Conservation (phyloP, 2,329 filamentous ascomycete species). For the Verticillium nubilum region DNA sequence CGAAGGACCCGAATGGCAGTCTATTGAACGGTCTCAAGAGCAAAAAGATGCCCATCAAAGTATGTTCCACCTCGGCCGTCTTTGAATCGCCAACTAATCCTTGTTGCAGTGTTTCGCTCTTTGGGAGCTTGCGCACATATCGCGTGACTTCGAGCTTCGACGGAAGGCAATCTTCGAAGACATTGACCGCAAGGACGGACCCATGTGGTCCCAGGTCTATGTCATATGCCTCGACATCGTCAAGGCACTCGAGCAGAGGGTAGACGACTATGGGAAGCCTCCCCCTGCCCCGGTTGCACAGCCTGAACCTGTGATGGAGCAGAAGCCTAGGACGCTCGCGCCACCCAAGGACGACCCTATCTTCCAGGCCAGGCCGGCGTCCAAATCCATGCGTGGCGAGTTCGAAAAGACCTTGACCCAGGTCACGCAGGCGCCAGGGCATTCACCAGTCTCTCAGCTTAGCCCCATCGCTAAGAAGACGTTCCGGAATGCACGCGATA, state of each 20-base stretch:
- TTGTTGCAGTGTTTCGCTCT: conserved; percentile 60
- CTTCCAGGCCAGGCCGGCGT: conserved; percentile 31
- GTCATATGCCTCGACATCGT: conserved; percentile 64
- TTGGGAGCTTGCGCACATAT: conserved; percentile 83
- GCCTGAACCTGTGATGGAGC: conserved; percentile 15
- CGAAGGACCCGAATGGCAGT: conserved; percentile 88
- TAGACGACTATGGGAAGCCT: conserved; percentile 55
- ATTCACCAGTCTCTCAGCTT: conserved; percentile 41
- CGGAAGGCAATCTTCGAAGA: conserved; percentile 81
- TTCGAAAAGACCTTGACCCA: conserved; percentile 40
- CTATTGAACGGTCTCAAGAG: conserved; percentile 77
- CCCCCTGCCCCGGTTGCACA: conserved; percentile 20
- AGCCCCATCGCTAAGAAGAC: conserved; percentile 46
- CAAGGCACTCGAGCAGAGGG: conserved; percentile 59
- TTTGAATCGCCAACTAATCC: background rate
- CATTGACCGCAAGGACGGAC: conserved; percentile 73
- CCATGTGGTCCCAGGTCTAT: conserved; percentile 77
- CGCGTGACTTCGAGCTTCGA: conserved; percentile 66
- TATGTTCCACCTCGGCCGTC: conserved; percentile 27
- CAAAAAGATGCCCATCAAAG: conserved; percentile 72
- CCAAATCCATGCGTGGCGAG: conserved; percentile 33
- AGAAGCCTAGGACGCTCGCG: conserved; percentile 27
- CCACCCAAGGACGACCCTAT: conserved; percentile 41
- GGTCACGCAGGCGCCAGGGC: conserved; percentile 39
- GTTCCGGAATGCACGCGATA: conserved; percentile 40